Conservation (phyloP, 2,329 filamentous ascomycete genomes). For the Fonsecaea pedrosoi region DNA sequence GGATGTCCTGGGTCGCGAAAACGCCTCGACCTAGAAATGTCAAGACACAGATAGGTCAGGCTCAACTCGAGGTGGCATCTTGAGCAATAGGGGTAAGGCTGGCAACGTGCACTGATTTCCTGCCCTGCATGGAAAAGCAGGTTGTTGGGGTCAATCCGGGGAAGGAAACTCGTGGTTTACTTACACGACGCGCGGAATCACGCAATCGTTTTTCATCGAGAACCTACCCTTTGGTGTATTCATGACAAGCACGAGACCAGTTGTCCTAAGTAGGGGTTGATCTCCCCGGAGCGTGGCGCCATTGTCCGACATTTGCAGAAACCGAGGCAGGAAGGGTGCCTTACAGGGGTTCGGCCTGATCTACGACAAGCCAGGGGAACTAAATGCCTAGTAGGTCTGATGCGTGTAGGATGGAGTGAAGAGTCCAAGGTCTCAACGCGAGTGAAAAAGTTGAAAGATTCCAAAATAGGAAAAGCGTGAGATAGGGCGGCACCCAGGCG, state of each 20-base stretch:
- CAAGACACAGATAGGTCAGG: conserved; percentile 15
- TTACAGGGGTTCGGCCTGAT: background rate
- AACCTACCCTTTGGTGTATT: conserved; percentile 40
- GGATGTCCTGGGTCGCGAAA: conserved; percentile 40
- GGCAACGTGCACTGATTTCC: background rate
- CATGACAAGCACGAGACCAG: conserved; percentile 37
- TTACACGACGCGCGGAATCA: background rate
- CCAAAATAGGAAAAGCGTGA: background rate
- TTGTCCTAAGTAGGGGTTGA: conserved; percentile 32
- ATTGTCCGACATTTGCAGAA: conserved; percentile 31
- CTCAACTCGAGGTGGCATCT: background rate
- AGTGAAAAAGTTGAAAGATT: background rate
- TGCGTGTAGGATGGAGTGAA: background rate
- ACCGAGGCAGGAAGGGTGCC: background rate
- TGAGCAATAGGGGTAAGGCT: background rate
- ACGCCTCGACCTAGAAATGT: conserved; percentile 41
- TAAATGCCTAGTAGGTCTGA: background rate
- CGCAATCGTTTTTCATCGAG: background rate
- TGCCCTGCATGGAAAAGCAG: background rate
- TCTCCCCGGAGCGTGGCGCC: conserved; percentile 25
- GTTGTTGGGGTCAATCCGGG: background rate
- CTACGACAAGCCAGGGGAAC: background rate
- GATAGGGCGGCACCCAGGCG: background rate
- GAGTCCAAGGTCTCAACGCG: background rate
- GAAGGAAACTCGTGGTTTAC: background rate